Evolutionary conservation across 306 rosid species (phyloP).

Genomic region (Sicyos edulis): DNA sequence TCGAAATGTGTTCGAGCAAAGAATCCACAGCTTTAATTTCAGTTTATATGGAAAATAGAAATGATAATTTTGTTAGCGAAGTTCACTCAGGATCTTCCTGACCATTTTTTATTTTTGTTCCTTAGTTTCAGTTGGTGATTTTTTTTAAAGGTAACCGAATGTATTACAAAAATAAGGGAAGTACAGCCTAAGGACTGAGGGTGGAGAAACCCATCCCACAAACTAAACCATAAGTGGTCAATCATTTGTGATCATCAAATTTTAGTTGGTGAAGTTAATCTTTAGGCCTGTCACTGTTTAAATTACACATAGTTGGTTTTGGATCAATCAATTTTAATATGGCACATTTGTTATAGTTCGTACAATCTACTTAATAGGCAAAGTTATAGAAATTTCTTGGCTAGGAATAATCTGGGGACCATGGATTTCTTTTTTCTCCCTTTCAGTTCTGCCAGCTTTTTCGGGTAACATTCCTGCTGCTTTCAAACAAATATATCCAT

Average conservation of each 20-base stretch:
- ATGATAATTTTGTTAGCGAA: background rate
- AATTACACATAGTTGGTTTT: background rate
- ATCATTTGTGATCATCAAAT: too few relatives aligned
- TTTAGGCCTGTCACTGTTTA: background rate
- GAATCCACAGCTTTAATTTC: background rate
- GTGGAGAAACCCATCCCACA: too few relatives aligned
- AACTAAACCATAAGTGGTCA: too few relatives aligned
- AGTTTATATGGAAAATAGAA: background rate
- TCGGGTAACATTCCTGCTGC: constrained; percentile 93
- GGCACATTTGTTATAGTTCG: background rate
- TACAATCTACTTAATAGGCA: background rate
- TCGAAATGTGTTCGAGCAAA: background rate
- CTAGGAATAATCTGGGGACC: constrained; percentile 3
- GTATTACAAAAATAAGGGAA: too few relatives aligned
- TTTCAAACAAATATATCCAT: constrained; percentile 56
- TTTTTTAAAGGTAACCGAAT: too few relatives aligned
- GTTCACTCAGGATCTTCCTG: background rate
- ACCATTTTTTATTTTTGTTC: background rate
- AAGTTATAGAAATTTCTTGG: background rate
- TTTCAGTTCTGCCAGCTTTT: constrained; percentile 85
- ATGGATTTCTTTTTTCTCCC: constrained; percentile 24
- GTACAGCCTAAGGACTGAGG: too few relatives aligned
- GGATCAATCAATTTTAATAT: background rate
- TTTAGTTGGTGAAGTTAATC: background rate
- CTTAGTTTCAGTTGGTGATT: background rate